These are phyloP conservation scores for Termitomyces sp. DNA, from an alignment of 768 basidiomycete species.

Conservation along the genomic window DNA sequence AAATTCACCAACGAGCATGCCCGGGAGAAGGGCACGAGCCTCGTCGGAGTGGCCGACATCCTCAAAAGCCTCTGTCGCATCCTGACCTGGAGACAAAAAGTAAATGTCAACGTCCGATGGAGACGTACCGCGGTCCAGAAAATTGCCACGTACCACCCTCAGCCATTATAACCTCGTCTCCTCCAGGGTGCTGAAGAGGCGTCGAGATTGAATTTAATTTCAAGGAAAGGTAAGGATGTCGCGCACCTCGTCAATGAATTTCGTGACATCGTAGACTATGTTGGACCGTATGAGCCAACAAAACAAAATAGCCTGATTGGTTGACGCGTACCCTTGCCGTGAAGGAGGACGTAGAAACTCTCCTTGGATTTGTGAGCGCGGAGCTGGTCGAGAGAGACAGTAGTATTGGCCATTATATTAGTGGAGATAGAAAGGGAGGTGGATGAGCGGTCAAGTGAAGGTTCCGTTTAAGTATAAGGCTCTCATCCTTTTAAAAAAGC, in stretches of 20 bases:
- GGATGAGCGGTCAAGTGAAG: conserved; percentile 12
- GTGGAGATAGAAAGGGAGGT: conserved; percentile 11
- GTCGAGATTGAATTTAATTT: not conserved
- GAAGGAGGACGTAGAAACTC: conserved; percentile 76
- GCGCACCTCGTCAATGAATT: conserved; percentile 91
- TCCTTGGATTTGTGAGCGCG: conserved; percentile 74
- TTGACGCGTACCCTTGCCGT: conserved; percentile 67
- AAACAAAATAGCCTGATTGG: conserved; percentile 34
- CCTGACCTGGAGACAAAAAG: conserved; percentile 57
- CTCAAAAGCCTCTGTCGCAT: conserved; percentile 98
- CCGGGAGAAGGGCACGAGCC: conserved; percentile 80
- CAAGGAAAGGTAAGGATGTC: not conserved
- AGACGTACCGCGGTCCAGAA: conserved; percentile 3
- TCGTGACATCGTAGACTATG: conserved; percentile 88
- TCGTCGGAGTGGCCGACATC: conserved; percentile 99
- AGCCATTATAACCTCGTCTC: conserved; percentile 94
- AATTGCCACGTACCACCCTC: conserved; percentile 72
- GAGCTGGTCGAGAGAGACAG: conserved; percentile 71
- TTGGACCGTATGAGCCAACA: conserved; percentile 22
- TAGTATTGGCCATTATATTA: conserved; percentile 44
- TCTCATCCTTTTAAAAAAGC: conserved; percentile 23
- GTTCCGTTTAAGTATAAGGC: conserved; percentile 24
- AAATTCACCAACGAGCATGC: conserved; percentile 80
- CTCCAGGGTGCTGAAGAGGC: conserved; percentile 79
- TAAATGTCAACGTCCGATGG: conserved; percentile 10